Percentiles rank a stretch among this genome's conserved stretches.
Conservation (phyloP, 306 rosid species). For the Trifolium repens region DNA sequence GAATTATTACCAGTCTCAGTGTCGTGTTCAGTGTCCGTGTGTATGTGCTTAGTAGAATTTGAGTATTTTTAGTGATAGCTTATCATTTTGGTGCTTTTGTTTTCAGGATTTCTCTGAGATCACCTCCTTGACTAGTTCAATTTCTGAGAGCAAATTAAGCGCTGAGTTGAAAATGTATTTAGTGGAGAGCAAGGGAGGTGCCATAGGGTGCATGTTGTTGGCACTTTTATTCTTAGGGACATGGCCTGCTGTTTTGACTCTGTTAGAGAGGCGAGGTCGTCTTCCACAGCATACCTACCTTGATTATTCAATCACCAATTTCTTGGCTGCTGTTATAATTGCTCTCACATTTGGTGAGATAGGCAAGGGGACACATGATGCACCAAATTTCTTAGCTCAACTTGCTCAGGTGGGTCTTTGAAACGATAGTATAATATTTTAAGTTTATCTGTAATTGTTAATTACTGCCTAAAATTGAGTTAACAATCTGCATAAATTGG, state of each 20-base stretch:
- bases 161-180: slow-evolving; percentile 63
- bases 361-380: slow-evolving; percentile 58
- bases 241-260: slow-evolving; percentile 88
- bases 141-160: slow-evolving; percentile 43
- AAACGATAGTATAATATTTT: not conserved
- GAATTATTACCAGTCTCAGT: not conserved
- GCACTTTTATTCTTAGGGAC: slow-evolving; percentile 83
- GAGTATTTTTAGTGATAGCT: not conserved
- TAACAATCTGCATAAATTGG: not conserved
- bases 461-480: not conserved
- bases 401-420: slow-evolving; percentile 65
- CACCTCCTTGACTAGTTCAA: slow-evolving; percentile 38
- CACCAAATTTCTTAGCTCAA: slow-evolving; percentile 72
- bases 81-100: slow-evolving; percentile 21
- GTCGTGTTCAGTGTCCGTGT: no score
- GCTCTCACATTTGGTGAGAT: slow-evolving; percentile 85
- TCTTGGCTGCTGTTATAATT: slow-evolving; percentile 77
- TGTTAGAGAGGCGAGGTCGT: slow-evolving; percentile 85
- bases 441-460: not conserved
- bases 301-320: slow-evolving; percentile 86
- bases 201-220: slow-evolving; percentile 84
- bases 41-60: not conserved
- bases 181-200: slow-evolving; percentile 91
- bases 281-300: slow-evolving; percentile 96
- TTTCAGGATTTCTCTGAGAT: slow-evolving; percentile 53